Base-by-base conservation (phyloP, 345 rosid genomes). In the Pistacia vera region DNA sequence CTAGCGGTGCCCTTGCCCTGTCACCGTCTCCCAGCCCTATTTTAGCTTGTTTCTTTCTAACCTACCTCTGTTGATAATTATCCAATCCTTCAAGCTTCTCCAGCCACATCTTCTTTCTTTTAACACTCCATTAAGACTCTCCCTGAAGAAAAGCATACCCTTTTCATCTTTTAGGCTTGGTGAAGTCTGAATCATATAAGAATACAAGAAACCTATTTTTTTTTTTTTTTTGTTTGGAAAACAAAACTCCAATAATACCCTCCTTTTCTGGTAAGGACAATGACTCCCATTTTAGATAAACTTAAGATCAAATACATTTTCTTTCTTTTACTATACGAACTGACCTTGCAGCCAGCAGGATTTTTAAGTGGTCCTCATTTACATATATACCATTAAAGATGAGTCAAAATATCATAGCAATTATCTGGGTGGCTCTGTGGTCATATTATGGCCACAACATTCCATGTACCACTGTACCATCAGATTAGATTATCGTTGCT, bases 1-100 rank as follows among this genome's bases (percentile, higher is more conserved):
- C 91, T 69, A 82, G 86, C 82, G 80, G 86, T 80, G 83, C 82
- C 85, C 84, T 76, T 75, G 88, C 85, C 80, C 74, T 79, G 81
- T 89, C 90, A 83, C 82, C 83, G 58, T 85, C 83, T 67, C 73
- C 63, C 77, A 67, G 65, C 79, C 84, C 80, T 79, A 65, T 74
- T 74, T 48, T 73, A 52, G 56, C 73, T 79, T 38, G 51, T 63
- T 84, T 77, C 69, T 68, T 62, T 63, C 72, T 59, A 77, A 79
- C 82, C 80, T 57, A 68, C 22, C 75, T 6, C 28, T 68, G 17
- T 66, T 25, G 36, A 55, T 51, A 75, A 68, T 76, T 79, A 84
- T 76, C 79, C 67, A 69, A 13, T 59, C 8, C 59, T 63, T 58
- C 41, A 17, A 22, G 70, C 72, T 13, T 52, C 59, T 70, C 75